These are phyloP conservation scores for Creolimax fragrantissima DNA, from an alignment of 78 protist genomes.

Conservation along the genomic window DNA sequence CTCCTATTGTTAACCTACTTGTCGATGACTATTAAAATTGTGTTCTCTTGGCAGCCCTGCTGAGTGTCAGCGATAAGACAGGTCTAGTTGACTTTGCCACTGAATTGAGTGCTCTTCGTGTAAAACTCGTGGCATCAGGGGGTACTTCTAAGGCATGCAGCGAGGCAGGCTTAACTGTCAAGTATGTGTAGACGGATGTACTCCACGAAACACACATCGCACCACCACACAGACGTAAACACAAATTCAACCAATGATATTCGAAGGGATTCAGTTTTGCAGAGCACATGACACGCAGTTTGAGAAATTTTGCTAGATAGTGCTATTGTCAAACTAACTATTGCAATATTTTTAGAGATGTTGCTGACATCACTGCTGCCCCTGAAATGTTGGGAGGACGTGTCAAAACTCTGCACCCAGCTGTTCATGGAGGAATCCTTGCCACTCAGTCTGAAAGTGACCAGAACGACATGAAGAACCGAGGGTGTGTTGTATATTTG, in stretches of 20 bases:
- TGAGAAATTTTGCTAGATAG: no score
- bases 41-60: slow-evolving; percentile 5
- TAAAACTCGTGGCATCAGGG: slow-evolving; percentile 5
- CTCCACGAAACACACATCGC: no score
- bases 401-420: slow-evolving; percentile 81
- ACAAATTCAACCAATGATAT: no score
- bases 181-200: background rate
- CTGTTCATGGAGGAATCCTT: slow-evolving; percentile 65
- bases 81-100: slow-evolving; percentile 23
- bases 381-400: slow-evolving; percentile 41
- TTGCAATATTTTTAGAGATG: slow-evolving; percentile 17
- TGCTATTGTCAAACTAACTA: no score
- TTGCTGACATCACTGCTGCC: slow-evolving; percentile 12
- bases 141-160: slow-evolving; percentile 11
- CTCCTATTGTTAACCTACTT: no score
- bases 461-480: slow-evolving; percentile 40
- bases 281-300: no score
- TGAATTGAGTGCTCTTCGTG: background rate
- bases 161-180: background rate
- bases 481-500: no score
- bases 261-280: no score
- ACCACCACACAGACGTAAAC: no score
- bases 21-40: no score
- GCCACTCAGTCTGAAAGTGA: slow-evolving; percentile 21
- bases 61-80: slow-evolving; percentile 21